A percentile compares a stretch with the other conserved stretches of the same genome.
These are phyloP conservation scores for Knoxdaviesia proteae DNA, from an alignment of 2,329 filamentous ascomycete species.

Conservation along the genomic window DNA sequence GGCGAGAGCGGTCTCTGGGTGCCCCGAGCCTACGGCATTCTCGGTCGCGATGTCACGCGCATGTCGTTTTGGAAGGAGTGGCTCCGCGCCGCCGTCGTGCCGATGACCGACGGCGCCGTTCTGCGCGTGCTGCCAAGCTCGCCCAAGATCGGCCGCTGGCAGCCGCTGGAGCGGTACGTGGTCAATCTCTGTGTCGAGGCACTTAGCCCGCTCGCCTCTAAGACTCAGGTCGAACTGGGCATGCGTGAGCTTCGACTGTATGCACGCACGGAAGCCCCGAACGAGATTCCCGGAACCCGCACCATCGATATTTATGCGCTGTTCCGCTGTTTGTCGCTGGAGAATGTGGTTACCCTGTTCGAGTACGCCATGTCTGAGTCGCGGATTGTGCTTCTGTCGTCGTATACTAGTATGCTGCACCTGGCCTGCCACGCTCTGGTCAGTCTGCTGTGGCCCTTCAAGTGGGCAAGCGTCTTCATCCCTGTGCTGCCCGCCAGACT, in stretches of 20 bases:
- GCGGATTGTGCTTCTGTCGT: constrained; percentile 87
- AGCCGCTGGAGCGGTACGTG: constrained; percentile 88
- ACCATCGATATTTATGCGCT: constrained; percentile 84
- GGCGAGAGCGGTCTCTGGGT: constrained; percentile 94
- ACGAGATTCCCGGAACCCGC: constrained; percentile 80
- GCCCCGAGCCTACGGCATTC: constrained; percentile 76
- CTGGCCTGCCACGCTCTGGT: constrained; percentile 74
- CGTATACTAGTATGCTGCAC: constrained; percentile 90
- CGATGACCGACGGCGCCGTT: constrained; percentile 78
- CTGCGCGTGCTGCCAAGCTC: constrained; percentile 72
- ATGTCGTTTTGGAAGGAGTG: constrained; percentile 97
- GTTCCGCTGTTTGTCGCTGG: constrained; percentile 73
- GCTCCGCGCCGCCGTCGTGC: constrained; percentile 81
- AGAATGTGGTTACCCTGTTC: constrained; percentile 80
- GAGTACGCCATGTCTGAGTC: constrained; percentile 88
- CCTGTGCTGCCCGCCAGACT: constrained; percentile 74
- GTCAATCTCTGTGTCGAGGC: constrained; percentile 94
- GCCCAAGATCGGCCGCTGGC: constrained; percentile 81
- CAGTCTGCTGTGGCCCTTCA: constrained; percentile 71
- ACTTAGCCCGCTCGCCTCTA: constrained; percentile 74
- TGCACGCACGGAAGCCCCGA: constrained; percentile 75
- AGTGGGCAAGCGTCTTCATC: constrained; percentile 89
- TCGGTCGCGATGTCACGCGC: constrained; percentile 65
- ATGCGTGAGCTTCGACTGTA: constrained; percentile 81
- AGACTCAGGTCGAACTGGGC: constrained; percentile 84